These are phyloP conservation scores for Pancytospora philotis DNA, from an alignment of 371 early-diverging fungal genomes.

Conservation along the genomic window DNA sequence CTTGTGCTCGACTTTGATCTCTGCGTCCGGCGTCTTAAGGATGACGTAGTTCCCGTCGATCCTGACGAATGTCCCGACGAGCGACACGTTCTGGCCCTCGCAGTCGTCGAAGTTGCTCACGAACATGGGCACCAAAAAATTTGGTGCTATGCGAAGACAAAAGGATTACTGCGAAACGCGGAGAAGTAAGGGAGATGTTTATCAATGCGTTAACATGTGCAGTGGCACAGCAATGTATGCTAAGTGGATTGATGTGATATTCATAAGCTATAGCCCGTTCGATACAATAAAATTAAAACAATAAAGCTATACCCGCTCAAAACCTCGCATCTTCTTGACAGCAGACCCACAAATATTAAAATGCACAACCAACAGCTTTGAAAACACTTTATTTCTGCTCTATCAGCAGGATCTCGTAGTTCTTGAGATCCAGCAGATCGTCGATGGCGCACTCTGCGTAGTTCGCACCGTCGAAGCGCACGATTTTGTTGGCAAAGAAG, in stretches of 20 bases:
- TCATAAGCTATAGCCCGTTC: too few species aligned
- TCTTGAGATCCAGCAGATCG: constrained; percentile 8
- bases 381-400: constrained; percentile 3
- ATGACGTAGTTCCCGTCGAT: constrained; percentile 37
- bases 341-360: too few species aligned
- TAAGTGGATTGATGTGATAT: too few species aligned
- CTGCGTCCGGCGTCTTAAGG: constrained; percentile 8
- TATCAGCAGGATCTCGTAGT: constrained; percentile 13
- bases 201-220: too few species aligned
- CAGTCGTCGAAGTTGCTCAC: background rate
- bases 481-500: constrained; percentile 16
- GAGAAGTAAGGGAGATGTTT: too few species aligned
- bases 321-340: too few species aligned
- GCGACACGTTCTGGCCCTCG: constrained; percentile 22
- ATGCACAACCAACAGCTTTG: background rate
- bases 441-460: constrained; percentile 2
- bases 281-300: too few species aligned
- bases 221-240: too few species aligned
- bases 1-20: constrained; percentile 36
- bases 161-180: too few species aligned
- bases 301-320: too few species aligned
- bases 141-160: too few species aligned
- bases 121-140: constrained; percentile 31
- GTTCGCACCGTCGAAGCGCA: background rate
- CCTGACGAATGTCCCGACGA: constrained; percentile 33